Evolutionary conservation across 2,329 filamentous ascomycete species (phyloP).

Genomic region (Clarireedia monteithiana): DNA sequence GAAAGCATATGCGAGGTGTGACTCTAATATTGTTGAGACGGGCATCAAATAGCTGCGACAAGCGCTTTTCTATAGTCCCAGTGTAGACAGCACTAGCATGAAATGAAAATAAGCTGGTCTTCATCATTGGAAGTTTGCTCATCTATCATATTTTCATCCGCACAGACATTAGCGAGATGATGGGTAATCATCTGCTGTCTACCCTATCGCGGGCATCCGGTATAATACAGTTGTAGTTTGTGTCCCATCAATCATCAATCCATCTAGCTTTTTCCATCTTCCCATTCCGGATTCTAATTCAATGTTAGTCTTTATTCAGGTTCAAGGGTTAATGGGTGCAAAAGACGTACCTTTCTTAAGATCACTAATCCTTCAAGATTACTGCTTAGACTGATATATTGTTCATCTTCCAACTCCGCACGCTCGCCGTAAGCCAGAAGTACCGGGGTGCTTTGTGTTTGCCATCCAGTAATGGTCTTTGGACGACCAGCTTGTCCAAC

Average conservation of each 20-base stretch:
- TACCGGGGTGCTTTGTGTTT: constrained; percentile 98
- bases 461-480: constrained; percentile 99
- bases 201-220: constrained; percentile 10
- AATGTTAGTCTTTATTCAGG: constrained; percentile 8
- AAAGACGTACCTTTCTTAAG: constrained; percentile 73
- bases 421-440: constrained; percentile 90
- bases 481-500: constrained; percentile 94
- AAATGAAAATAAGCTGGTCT: not conserved
- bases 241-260: constrained; percentile 11
- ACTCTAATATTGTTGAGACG: too few species aligned
- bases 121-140: constrained; percentile 9
- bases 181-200: constrained; percentile 15
- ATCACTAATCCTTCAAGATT: constrained; percentile 93
- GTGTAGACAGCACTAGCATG: too few species aligned
- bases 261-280: constrained; percentile 36
- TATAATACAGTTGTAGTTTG: constrained; percentile 30
- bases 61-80: too few species aligned
- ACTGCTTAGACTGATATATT: constrained; percentile 88
- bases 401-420: constrained; percentile 93
- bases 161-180: constrained; percentile 12
- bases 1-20: too few species aligned
- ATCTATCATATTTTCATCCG: constrained; percentile 25
- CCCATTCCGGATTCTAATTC: constrained; percentile 47
- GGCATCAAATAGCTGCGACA: too few species aligned
- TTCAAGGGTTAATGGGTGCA: not conserved